phyloP scores from a whole-genome alignment of 768 basidiomycete species.

The Paxillus rubicundulus region DNA sequence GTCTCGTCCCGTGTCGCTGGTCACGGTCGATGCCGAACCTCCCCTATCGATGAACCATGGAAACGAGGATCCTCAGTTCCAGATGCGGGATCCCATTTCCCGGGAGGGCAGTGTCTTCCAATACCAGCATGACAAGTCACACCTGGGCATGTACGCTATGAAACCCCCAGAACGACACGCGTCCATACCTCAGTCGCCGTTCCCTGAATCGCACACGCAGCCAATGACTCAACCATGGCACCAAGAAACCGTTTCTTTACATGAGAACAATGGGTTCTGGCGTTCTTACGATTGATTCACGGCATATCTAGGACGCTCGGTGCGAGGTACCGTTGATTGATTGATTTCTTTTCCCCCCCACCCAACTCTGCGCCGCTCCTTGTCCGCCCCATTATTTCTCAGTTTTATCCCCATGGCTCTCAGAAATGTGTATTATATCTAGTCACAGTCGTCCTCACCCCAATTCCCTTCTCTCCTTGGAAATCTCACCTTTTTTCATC shows the following conservation, averaged over 20 bases:
- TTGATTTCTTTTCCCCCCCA: background rate
- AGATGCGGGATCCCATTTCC: slow-evolving; percentile 17
- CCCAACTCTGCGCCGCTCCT: background rate
- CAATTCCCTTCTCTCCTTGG: background rate
- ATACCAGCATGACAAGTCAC: slow-evolving; percentile 25
- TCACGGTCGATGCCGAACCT: slow-evolving; percentile 4
- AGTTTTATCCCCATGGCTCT: background rate
- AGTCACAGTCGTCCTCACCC: background rate
- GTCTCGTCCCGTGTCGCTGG: slow-evolving; percentile 19
- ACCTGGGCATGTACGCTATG: slow-evolving; percentile 16
- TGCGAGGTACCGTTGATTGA: background rate
- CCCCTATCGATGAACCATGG: slow-evolving; percentile 7
- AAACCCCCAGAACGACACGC: slow-evolving; percentile 21
- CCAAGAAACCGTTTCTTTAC: slow-evolving; percentile 11
- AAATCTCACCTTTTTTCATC: background rate
- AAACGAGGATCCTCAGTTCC: slow-evolving; percentile 16
- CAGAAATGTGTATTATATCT: background rate
- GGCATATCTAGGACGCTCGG: slow-evolving; percentile 4
- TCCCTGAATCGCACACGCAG: slow-evolving; percentile 13
- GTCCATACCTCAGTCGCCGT: slow-evolving; percentile 20
- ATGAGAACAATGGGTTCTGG: slow-evolving; percentile 24
- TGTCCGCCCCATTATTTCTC: background rate
- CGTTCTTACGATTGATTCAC: slow-evolving; percentile 26
- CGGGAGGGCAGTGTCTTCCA: slow-evolving; percentile 16
- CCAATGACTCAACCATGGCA: slow-evolving; percentile 18